Evolutionary conservation across 352 stramenopile species (phyloP), one percentile per base, ranked within the genome.

Genomic region (Phytophthora tubulina): DNA sequence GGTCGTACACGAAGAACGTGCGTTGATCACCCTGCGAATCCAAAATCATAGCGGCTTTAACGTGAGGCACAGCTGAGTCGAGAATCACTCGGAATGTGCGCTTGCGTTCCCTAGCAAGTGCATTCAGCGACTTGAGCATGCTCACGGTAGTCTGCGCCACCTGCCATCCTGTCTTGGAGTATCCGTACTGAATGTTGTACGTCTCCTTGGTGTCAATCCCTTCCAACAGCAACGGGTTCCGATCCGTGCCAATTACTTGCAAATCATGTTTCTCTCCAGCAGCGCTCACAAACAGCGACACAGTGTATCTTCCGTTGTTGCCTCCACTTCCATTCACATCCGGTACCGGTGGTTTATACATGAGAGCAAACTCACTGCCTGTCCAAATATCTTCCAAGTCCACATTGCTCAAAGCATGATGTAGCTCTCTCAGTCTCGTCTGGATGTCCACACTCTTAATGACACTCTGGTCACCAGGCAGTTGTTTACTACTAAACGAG

Each of bases 381-480:
- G 86, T 92, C 88, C 88, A 96, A 49, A 96, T 91, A 62, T 96
- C 88, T 54, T 93, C 72, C 7, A 93, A 63, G 6, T 90, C 82
- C 9, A 94, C 85, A 36, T 72, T 62, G 30, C 62, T 67, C 0
- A 96, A 75, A 21, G 79, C 90, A 60, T 91, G 82, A 72, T 96
- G 88, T 38, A 96, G 76, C 63, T 96, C 88, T 8, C 88, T 73
- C n/a, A 94, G 66, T n/a, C 86, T 84, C 58, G 88, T 96, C 72
- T 96, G 88, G 54, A 93, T 81, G 67, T 96, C 88, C 33, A 96
- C 88, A 51, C 79, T 92, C 73, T 95, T 95, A 66, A 95, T 95
- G 30, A 90, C 85, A 51, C 76, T 91, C 46, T 85, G 74, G 17
- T 84, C 59, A 10, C 58, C 63, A 7, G 80, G 71, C 9, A 84